Evolutionary conservation across 768 basidiomycete species (phyloP).

Genomic region (Peribolospora baueri): DNA sequence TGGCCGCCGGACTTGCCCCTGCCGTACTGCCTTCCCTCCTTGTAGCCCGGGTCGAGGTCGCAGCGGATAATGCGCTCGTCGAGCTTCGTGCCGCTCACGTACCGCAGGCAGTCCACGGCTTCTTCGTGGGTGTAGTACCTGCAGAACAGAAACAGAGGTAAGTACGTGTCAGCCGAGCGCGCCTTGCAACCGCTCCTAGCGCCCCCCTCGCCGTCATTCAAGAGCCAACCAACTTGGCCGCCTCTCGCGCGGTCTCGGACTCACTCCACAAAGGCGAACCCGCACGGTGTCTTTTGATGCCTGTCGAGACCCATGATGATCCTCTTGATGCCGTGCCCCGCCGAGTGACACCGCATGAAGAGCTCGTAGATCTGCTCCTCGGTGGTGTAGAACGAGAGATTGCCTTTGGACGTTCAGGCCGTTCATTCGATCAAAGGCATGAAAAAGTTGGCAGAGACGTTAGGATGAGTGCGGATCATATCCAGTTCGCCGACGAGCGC

Average conservation of each 20-base stretch:
- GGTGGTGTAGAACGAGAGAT: slow-evolving; percentile 79
- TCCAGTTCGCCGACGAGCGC: too few species aligned
- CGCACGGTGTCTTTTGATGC: slow-evolving; percentile 77
- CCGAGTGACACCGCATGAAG: slow-evolving; percentile 30
- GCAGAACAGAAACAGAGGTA: background rate
- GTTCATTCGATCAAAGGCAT: slow-evolving; percentile 23
- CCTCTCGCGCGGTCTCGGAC: background rate
- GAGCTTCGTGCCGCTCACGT: slow-evolving; percentile 91
- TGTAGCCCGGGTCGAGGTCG: slow-evolving; percentile 88
- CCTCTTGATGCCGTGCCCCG: slow-evolving; percentile 61
- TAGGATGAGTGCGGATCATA: background rate
- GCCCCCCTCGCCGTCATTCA: background rate
- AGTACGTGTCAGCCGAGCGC: background rate
- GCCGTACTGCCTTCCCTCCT: slow-evolving; percentile 89
- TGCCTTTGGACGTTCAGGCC: slow-evolving; percentile 26
- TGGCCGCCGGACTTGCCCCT: slow-evolving; percentile 93
- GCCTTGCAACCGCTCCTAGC: background rate
- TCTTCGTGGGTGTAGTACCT: slow-evolving; percentile 76
- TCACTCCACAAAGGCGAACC: slow-evolving; percentile 75
- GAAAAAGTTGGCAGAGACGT: slow-evolving; percentile 15
- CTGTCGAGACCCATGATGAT: slow-evolving; percentile 88
- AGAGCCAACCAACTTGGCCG: too few species aligned
- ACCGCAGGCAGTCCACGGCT: slow-evolving; percentile 73
- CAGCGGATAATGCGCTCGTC: slow-evolving; percentile 97
- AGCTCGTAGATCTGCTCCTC: slow-evolving; percentile 90